Evolutionary conservation across 2,329 filamentous ascomycete species (phyloP), one percentile per base, ranked within the genome.

Genomic region (Hypoxylon sp.): DNA sequence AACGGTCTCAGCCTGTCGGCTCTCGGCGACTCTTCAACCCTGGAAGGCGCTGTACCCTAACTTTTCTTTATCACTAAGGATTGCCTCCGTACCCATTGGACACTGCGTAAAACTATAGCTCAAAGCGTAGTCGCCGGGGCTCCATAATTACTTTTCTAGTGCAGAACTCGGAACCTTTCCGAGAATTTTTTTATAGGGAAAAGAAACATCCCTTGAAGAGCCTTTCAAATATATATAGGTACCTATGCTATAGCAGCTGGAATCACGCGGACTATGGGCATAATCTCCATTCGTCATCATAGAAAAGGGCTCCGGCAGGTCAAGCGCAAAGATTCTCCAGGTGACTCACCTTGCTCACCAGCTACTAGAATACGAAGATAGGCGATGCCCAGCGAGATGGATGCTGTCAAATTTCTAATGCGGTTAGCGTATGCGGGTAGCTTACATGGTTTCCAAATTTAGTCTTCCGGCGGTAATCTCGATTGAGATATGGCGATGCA

Each of bases 11-110:
- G 9, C 48, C 42, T 22, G 38, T 50, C 59, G 59, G 62, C 45
- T 48, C 28, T 64, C 65, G 61, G 65, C 65, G 58, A 61, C n/a
- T 28, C 53, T 55, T 28, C n/a, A n/a, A n/a, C n/a, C n/a, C n/a
- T n/a, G n/a, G n/a, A 56, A n/a, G 40, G 22, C 5, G 22, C 22
- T 58, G 18, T 66, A 52, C 45, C 22, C 33, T 18, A 53, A 44
- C 38, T 36, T 12, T 53, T 66, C 64, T 58, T 53, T 66, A 66
- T 58, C 6, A 56, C 44, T 40, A 28, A 32, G 14, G 38, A 54
- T 22, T 14, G 20, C 50, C 61, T 68, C 24, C 51, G 50, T 42
- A 26, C 32, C 46, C 18, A 53, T 58, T 68, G 49, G 62, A 50
- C 22, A 7, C 36, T 1, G 46, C 36, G 57, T 6, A 63, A 36